Evolutionary conservation across 305 asterid species (phyloP).

Genomic region (Stenogyne calaminthoides): DNA sequence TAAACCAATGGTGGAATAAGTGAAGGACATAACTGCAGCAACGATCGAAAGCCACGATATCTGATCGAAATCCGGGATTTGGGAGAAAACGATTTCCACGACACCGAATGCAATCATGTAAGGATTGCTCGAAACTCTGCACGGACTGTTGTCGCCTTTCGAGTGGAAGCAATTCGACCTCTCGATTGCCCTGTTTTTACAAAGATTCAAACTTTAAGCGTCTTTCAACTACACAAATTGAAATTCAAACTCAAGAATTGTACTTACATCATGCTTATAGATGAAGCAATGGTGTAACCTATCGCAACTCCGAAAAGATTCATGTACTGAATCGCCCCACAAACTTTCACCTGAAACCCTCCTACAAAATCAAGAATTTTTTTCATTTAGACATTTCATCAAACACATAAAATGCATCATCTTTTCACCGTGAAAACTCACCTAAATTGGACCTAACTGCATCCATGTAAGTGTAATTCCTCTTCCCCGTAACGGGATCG

Average conservation of each 20-base stretch:
- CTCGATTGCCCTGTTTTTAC: constrained; percentile 69
- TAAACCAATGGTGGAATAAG: constrained; percentile 78
- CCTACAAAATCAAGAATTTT: constrained; percentile 42
- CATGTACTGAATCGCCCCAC: constrained; percentile 87
- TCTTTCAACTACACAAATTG: background rate
- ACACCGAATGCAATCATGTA: constrained; percentile 87
- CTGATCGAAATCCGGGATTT: constrained; percentile 88
- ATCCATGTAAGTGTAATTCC: constrained; percentile 93
- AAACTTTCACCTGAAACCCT: constrained; percentile 76
- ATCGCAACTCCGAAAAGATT: constrained; percentile 96
- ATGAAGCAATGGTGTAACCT: constrained; percentile 91
- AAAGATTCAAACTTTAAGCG: background rate
- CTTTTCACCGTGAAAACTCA: constrained; percentile 12
- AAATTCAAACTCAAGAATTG: background rate
- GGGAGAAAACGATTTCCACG: constrained; percentile 67
- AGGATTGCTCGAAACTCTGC: constrained; percentile 66
- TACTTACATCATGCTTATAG: constrained; percentile 82
- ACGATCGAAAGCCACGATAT: constrained; percentile 95
- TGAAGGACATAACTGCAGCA: constrained; percentile 91
- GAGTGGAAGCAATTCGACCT: constrained; percentile 77
- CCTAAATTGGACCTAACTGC: constrained; percentile 85
- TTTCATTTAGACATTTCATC: background rate
- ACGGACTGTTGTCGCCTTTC: constrained; percentile 62
- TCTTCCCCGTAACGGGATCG: constrained; percentile 61
- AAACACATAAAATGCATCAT: background rate